Base-by-base conservation (phyloP, 768 basidiomycete genomes). In the Lentinula sp. region DNA sequence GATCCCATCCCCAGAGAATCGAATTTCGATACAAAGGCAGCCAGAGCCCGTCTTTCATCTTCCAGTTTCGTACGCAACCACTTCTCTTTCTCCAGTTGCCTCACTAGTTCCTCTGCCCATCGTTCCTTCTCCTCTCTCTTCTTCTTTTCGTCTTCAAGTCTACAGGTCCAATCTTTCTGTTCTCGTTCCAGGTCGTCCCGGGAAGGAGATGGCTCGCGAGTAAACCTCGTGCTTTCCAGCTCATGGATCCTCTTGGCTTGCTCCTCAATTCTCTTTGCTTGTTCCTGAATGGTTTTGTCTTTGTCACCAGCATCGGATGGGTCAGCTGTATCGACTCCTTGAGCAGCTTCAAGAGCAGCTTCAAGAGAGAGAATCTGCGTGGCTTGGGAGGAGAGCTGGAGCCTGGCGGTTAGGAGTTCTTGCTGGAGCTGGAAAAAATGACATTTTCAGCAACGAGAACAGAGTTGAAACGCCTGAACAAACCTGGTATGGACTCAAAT, bases 361-460 rank as follows among this genome's bases (percentile, higher is more conserved):
- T 95, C 91, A 3, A 96, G 80, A 0, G 91, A 89, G 2, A 93
- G 79, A 52, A 96, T 92, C 66, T 95, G 91, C 6, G 82, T 87
- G 0, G 86, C 81, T 66, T 96, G 93, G 0, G 88, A 83, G 46
- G 93, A 89, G 39, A 96, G 73, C 64, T 94, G 84, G 18, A 86
- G 81, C 31, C 89, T 82, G 1, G 92, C 86, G 0, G 85, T 78
- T 16, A 95, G 85, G 16, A 96, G 82, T 63, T 95, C 91, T 78
- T 95, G 91, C 75, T 95, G 93, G 1, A 96, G 79, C 87, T 93
- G 32, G 37, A 39, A 32, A 31, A 49, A 31, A 62, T 32, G 57
- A 4, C 10, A 11, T 2, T 21, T 34, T 59, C 13, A 45, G 34
- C 28, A 28, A 16, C 23, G 21, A 31, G 1, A 51, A 18, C 5